Percentiles rank a stretch among this genome's conserved stretches.
Conservation (phyloP, 1,284 basidiomycete species). For the Amylostereum areolatum region DNA sequence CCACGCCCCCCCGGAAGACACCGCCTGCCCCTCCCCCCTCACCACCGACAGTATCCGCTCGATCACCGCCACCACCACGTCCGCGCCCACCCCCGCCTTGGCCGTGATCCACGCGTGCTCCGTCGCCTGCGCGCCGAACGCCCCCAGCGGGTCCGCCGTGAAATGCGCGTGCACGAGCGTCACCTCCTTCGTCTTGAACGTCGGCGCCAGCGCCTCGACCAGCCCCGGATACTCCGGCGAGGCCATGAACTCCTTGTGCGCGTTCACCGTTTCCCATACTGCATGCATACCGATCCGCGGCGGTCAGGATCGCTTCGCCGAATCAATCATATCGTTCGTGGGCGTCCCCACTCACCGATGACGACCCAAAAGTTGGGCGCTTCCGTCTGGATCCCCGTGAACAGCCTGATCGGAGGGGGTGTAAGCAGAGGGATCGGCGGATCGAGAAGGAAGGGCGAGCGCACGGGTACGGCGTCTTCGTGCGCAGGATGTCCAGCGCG, state of each 20-base stretch:
- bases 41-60: neutral
- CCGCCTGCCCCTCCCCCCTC: neutral
- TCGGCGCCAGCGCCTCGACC: neutral
- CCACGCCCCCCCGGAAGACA: neutral
- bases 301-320: neutral
- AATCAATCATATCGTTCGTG: neutral
- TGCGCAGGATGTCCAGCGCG: neutral
- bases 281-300: neutral
- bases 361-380: neutral
- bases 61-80: neutral
- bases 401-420: neutral
- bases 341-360: neutral
- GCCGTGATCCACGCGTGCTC: neutral
- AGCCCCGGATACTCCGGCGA: neutral
- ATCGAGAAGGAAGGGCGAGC: neutral
- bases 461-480: neutral
- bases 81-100: neutral
- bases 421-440: neutral
- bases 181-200: neutral
- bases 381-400: neutral
- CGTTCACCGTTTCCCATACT: neutral
- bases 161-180: slow-evolving; percentile 1
- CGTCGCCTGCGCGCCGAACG: neutral
- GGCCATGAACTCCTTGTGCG: neutral
- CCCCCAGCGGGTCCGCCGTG: neutral